Conservation (phyloP, 2,329 filamentous ascomycete genomes). For the Trichoderma hamatum region DNA sequence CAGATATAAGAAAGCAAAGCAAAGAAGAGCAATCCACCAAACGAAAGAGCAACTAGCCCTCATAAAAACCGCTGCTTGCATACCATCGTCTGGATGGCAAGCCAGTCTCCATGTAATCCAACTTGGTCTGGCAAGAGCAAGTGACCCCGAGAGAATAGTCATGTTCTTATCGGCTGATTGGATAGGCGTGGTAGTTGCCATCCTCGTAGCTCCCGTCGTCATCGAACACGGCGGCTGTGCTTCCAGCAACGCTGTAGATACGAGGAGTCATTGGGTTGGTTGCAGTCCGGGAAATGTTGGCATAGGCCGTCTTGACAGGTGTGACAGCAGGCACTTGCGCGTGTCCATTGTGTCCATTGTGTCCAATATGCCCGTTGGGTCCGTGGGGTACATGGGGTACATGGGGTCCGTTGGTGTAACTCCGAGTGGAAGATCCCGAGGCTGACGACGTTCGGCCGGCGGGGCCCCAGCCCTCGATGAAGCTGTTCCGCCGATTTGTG, state of each 20-base stretch:
- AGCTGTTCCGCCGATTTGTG: constrained; percentile 39
- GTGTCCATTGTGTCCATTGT: constrained; percentile 35
- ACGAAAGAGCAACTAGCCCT: constrained; percentile 19
- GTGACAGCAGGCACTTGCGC: constrained; percentile 32
- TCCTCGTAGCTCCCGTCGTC: constrained; percentile 39
- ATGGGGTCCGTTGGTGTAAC: constrained; percentile 35
- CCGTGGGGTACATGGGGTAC: constrained; percentile 16
- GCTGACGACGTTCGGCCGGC: constrained; percentile 38
- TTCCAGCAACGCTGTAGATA: constrained; percentile 35
- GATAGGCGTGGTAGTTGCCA: constrained; percentile 43
- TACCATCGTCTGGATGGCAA: not conserved
- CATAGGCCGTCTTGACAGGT: constrained; percentile 33
- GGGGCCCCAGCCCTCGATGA: constrained; percentile 42
- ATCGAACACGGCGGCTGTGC: constrained; percentile 28
- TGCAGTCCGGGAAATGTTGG: constrained; percentile 38
- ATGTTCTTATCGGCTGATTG: constrained; percentile 38
- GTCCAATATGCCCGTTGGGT: constrained; percentile 33
- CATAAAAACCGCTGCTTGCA: constrained; percentile 17
- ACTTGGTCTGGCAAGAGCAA: not conserved
- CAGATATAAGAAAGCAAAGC: not conserved
- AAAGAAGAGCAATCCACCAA: constrained; percentile 15
- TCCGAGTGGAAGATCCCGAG: constrained; percentile 33
- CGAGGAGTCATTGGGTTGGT: constrained; percentile 26
- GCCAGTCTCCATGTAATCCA: not conserved
- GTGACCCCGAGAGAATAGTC: not conserved